These are phyloP conservation scores for Triticum dicoccoides DNA, from an alignment of 176 grass and related monocot species.

Conservation along the genomic window DNA sequence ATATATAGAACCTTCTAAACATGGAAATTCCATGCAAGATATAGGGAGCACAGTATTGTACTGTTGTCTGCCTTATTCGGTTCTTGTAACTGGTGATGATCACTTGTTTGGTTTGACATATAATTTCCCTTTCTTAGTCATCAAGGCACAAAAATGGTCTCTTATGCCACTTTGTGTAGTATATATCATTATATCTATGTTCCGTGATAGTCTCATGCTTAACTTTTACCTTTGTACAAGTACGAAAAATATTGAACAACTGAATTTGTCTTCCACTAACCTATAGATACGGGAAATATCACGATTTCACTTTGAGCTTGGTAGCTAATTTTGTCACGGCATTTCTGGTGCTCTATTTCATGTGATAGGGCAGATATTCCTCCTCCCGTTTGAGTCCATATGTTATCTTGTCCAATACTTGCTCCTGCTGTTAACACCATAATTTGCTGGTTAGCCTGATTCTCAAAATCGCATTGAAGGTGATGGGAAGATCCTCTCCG, in stretches of 20 bases:
- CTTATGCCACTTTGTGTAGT: background rate
- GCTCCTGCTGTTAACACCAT: slow-evolving; percentile 4
- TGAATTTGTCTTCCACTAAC: slow-evolving; percentile 12
- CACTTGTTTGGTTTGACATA: background rate
- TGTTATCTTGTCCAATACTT: slow-evolving; percentile 8
- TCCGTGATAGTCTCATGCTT: background rate
- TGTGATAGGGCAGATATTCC: background rate
- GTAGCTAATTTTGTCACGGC: slow-evolving; percentile 4
- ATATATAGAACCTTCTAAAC: background rate
- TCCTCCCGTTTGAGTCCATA: background rate
- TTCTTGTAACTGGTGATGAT: slow-evolving; percentile 5
- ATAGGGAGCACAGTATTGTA: background rate
- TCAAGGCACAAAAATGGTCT: background rate
- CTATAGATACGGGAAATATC: slow-evolving; percentile 3
- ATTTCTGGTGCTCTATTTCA: slow-evolving; percentile 7
- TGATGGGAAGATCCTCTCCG: slow-evolving; percentile 96
- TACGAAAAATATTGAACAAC: background rate
- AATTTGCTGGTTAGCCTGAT: slow-evolving; percentile 17
- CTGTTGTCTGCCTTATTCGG: background rate
- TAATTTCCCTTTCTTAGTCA: background rate
- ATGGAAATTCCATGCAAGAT: background rate
- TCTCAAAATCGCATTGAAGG: slow-evolving; percentile 43
- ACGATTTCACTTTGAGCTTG: slow-evolving; percentile 3
- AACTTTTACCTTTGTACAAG: background rate
- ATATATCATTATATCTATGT: background rate